Evolutionary conservation across 1,284 basidiomycete species (phyloP).

Genomic region (Anthracocystis setariae): DNA sequence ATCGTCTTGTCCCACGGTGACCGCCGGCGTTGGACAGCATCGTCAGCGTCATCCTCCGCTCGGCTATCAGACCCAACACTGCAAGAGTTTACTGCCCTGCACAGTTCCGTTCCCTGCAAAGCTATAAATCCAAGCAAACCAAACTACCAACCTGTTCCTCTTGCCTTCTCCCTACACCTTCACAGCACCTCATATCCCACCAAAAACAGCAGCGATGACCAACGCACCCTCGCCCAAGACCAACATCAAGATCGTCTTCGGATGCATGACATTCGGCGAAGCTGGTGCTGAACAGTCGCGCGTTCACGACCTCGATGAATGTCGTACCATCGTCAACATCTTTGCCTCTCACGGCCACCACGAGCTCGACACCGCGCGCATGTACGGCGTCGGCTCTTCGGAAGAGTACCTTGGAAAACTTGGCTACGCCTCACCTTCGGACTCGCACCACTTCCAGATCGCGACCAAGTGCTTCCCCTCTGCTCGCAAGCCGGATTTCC

Average conservation of each 20-base stretch:
- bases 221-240: constrained; percentile 73
- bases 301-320: constrained; percentile 72
- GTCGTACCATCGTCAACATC: constrained; percentile 73
- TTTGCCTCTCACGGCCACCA: constrained; percentile 74
- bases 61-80: not conserved
- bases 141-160: not conserved
- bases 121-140: too few relatives aligned
- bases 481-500: constrained; percentile 30
- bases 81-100: not conserved
- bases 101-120: not conserved
- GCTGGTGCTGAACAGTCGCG: constrained; percentile 70
- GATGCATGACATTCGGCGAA: constrained; percentile 71
- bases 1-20: not conserved
- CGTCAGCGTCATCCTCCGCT: not conserved
- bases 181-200: not conserved
- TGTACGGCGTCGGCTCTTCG: constrained; percentile 67
- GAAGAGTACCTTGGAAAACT: constrained; percentile 51
- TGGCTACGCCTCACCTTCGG: constrained; percentile 18
- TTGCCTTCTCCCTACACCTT: not conserved
- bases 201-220: constrained; percentile 5
- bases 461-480: constrained; percentile 68
- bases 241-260: constrained; percentile 63
- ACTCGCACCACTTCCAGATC: constrained; percentile 40
- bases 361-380: constrained; percentile 73
- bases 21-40: not conserved